Percentiles rank a stretch among this genome's conserved stretches.
Evolutionary conservation across 73 alveolate species (phyloP).

Genomic region (Symbiodinium pilosum): DNA sequence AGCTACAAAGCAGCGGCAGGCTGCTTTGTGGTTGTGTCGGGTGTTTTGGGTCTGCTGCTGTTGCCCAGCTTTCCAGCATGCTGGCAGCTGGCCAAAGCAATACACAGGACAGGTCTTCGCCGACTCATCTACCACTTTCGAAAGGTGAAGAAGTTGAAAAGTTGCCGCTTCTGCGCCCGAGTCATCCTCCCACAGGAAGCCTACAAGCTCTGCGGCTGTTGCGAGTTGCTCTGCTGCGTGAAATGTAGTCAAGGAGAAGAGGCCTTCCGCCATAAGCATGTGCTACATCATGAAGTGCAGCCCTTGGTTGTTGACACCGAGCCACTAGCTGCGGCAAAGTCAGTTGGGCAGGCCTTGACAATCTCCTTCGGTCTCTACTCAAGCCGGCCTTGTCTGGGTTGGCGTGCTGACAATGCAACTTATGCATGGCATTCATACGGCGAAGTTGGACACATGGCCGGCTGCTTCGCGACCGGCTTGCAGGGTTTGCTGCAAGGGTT

Average conservation of each 20-base stretch:
- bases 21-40: not conserved
- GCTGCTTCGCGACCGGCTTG: not conserved
- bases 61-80: not conserved
- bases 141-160: not conserved
- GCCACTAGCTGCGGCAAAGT: not conserved
- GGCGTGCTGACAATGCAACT: not conserved
- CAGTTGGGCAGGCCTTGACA: conserved; percentile 12
- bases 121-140: not conserved
- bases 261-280: not conserved
- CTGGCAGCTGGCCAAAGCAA: not conserved
- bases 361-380: conserved; percentile 11
- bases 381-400: conserved; percentile 45
- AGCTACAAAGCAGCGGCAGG: not conserved
- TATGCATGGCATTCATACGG: conserved; percentile 63
- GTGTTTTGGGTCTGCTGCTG: not conserved
- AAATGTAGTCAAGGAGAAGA: not conserved
- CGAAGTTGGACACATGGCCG: not conserved
- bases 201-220: not conserved
- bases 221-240: not conserved
- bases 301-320: conserved; percentile 19
- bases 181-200: conserved; percentile 39
- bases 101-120: not conserved
- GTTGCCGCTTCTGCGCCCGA: not conserved
- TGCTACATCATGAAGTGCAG: conserved; percentile 22
- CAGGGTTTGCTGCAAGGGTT: not conserved